Percentiles rank a stretch among this genome's conserved stretches.
These are phyloP conservation scores for Podochytrium sp. DNA, from an alignment of 192 early-diverging fungal genomes.

Conservation along the genomic window DNA sequence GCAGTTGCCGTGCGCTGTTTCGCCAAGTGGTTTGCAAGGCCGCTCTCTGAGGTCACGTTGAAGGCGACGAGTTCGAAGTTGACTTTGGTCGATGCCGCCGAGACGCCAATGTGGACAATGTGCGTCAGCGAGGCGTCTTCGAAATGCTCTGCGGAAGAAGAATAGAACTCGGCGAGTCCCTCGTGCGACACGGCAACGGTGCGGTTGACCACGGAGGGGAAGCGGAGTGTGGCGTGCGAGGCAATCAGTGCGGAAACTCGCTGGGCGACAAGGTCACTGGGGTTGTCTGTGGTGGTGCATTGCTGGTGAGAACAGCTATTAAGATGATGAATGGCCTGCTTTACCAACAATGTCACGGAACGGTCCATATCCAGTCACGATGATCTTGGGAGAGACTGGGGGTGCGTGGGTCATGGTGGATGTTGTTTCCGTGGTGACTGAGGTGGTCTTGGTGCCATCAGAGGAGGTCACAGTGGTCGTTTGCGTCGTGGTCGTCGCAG, in stretches of 20 bases:
- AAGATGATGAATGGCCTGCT: background rate
- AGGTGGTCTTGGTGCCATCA: too few relatives aligned
- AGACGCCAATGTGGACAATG: constrained; percentile 23
- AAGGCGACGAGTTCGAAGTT: constrained; percentile 5
- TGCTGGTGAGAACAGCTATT: background rate
- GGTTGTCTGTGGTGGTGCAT: constrained; percentile 1
- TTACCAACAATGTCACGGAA: constrained; percentile 22
- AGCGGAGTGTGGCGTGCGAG: background rate
- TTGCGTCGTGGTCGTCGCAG: too few relatives aligned
- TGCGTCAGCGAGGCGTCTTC: background rate
- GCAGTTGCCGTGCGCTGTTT: background rate
- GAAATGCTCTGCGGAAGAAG: background rate
- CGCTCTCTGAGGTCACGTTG: constrained; percentile 16
- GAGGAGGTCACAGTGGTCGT: too few relatives aligned
- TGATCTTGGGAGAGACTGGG: constrained; percentile 6
- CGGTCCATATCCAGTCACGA: constrained; percentile 21
- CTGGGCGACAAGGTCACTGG: constrained; percentile 7
- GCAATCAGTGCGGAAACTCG: background rate
- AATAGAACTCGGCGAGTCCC: constrained; percentile 20
- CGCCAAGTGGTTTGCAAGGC: background rate
- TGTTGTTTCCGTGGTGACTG: too few relatives aligned
- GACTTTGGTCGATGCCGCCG: constrained; percentile 5
- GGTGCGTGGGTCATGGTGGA: too few relatives aligned
- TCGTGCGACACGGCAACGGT: constrained; percentile 13
- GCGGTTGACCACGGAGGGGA: background rate